Evolutionary conservation across 352 stramenopile species (phyloP).

Genomic region (Pythium vanterpoolii): DNA sequence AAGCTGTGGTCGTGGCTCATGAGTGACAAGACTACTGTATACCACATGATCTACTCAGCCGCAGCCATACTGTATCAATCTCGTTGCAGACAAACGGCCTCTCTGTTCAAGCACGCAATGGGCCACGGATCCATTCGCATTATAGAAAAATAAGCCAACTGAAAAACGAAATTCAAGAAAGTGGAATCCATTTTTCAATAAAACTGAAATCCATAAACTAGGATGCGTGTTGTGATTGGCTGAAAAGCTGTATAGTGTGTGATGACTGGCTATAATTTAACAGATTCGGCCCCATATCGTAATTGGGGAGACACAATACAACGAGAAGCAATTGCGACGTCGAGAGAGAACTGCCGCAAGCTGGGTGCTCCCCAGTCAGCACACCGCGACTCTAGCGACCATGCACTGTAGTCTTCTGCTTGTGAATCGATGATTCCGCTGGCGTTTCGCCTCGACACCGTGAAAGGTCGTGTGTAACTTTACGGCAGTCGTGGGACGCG

Average conservation of each 20-base stretch:
- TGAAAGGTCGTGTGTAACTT: constrained; percentile 5
- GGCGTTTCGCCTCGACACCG: neutral
- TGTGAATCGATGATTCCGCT: neutral
- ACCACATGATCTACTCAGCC: no score
- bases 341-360: no score
- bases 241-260: neutral
- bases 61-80: no score
- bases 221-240: neutral
- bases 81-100: neutral
- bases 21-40: no score
- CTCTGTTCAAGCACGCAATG: neutral
- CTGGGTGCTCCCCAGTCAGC: no score
- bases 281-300: no score
- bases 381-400: no score
- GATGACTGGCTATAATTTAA: neutral
- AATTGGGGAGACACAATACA: no score
- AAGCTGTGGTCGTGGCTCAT: constrained; percentile 28
- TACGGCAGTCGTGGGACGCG: neutral
- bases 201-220: neutral
- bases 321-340: no score
- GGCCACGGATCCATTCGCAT: neutral
- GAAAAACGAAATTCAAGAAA: neutral
- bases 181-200: neutral
- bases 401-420: neutral
- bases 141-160: neutral